Evolutionary conservation across 139 green algal species (phyloP).

Genomic region (Microglena sp.): DNA sequence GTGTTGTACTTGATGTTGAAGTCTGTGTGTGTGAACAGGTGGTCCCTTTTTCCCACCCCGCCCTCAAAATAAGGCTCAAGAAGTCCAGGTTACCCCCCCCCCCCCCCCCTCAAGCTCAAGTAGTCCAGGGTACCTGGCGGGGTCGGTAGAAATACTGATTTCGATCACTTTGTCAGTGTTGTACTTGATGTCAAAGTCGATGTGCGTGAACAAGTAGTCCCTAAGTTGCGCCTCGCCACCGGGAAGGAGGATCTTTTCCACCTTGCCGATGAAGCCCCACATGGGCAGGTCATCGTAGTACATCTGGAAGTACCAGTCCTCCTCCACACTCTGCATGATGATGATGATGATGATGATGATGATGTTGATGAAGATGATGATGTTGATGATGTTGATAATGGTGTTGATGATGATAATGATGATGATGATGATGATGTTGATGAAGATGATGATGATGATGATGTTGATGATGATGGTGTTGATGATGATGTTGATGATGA

Average conservation of each 20-base stretch:
- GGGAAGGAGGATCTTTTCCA: constrained; percentile 45
- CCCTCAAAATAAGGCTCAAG: constrained; percentile 73
- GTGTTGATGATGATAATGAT: too few relatives aligned
- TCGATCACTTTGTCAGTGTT: constrained; percentile 78
- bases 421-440: too few relatives aligned
- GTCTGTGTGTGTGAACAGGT: constrained; percentile 79
- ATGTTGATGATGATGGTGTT: too few relatives aligned
- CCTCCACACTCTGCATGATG: constrained; percentile 38
- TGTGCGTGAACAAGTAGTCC: constrained; percentile 76
- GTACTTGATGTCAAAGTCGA: constrained; percentile 82
- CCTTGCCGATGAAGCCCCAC: constrained; percentile 83
- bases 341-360: too few relatives aligned
- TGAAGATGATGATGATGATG: too few relatives aligned
- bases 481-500: too few relatives aligned
- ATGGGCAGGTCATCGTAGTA: constrained; percentile 90
- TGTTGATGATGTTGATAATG: too few relatives aligned
- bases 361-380: too few relatives aligned
- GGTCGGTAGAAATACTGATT: constrained; percentile 80
- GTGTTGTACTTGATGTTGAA: constrained; percentile 77
- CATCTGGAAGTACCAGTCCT: constrained; percentile 75
- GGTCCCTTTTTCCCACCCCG: constrained; percentile 9
- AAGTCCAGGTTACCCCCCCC: too few relatives aligned
- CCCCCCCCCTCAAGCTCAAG: too few relatives aligned
- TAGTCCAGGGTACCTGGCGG: too few relatives aligned
- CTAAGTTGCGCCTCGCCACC: constrained; percentile 14